Conservation (phyloP, 345 rosid species). For the Euphorbia peplus region DNA sequence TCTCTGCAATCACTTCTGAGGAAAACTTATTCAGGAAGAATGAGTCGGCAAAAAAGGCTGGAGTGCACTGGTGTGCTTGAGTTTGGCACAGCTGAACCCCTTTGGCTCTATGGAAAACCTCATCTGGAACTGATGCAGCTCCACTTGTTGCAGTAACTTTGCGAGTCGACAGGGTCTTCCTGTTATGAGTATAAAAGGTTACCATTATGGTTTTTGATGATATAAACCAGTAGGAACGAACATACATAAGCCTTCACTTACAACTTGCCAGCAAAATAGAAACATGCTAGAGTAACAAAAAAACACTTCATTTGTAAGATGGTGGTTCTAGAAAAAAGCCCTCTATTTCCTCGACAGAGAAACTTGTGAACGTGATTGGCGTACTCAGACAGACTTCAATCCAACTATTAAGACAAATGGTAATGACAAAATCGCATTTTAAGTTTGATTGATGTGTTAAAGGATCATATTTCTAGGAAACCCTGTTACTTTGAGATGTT, state of each 20-base stretch:
- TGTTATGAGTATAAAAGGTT: slow-evolving; percentile 22
- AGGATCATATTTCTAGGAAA: not conserved
- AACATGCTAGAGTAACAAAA: not conserved
- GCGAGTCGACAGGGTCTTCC: slow-evolving; percentile 79
- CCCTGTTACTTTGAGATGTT: not conserved
- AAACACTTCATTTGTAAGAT: not conserved
- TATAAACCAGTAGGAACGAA: not conserved
- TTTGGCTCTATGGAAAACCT: slow-evolving; percentile 82
- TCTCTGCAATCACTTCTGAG: slow-evolving; percentile 74
- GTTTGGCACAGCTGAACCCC: slow-evolving; percentile 93
- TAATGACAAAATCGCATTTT: not conserved
- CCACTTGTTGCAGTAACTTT: slow-evolving; percentile 86
- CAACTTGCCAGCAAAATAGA: not conserved
- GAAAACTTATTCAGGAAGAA: slow-evolving; percentile 87
- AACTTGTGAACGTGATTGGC: not conserved
- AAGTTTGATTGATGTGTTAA: not conserved
- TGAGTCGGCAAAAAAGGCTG: slow-evolving; percentile 89
- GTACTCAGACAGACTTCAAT: not conserved
- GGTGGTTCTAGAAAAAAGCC: not conserved
- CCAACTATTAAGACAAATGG: not conserved
- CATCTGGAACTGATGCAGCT: slow-evolving; percentile 94
- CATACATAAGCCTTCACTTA: not conserved
- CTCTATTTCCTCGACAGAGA: not conserved
- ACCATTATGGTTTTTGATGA: not conserved
- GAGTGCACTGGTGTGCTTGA: slow-evolving; percentile 87